phyloP scores from a whole-genome alignment of 371 early-diverging fungal genomes.

The Mucor saturninus region DNA sequence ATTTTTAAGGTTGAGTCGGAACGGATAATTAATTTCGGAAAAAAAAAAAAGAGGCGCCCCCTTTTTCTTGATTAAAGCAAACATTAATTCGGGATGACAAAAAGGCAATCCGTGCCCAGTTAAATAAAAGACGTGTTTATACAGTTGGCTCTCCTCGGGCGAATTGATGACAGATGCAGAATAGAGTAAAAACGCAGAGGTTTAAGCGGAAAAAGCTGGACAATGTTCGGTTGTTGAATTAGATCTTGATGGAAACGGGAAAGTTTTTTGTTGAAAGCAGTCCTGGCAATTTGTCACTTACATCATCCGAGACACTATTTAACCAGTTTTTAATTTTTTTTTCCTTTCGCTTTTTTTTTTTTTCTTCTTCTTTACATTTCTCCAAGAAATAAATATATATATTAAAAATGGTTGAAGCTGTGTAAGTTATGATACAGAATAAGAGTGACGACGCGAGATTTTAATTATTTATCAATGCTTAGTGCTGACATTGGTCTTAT shows the following conservation, averaged over 20 bases:
- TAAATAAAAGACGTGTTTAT: no score
- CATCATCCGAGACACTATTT: constrained; percentile 22
- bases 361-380: constrained; percentile 16
- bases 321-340: constrained; percentile 1
- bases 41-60: not conserved
- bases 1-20: constrained; percentile 15
- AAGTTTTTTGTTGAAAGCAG: constrained; percentile 15
- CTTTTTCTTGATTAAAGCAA: not conserved
- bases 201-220: no score
- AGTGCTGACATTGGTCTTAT: constrained; percentile 99
- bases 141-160: no score
- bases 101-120: no score
- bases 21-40: constrained; percentile 10
- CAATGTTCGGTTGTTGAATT: not conserved
- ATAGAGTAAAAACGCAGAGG: not conserved
- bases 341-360: constrained; percentile 2
- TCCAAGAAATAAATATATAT: constrained; percentile 5
- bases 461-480: constrained; percentile 8
- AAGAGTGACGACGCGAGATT: not conserved
- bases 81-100: constrained; percentile 8
- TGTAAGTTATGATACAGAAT: constrained; percentile 15
- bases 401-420: constrained; percentile 35
- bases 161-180: not conserved
- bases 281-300: constrained; percentile 20
- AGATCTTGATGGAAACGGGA: constrained; percentile 1